These are phyloP conservation scores for Xylaria curta DNA, from an alignment of 495 filamentous ascomycete species.

Conservation along the genomic window DNA sequence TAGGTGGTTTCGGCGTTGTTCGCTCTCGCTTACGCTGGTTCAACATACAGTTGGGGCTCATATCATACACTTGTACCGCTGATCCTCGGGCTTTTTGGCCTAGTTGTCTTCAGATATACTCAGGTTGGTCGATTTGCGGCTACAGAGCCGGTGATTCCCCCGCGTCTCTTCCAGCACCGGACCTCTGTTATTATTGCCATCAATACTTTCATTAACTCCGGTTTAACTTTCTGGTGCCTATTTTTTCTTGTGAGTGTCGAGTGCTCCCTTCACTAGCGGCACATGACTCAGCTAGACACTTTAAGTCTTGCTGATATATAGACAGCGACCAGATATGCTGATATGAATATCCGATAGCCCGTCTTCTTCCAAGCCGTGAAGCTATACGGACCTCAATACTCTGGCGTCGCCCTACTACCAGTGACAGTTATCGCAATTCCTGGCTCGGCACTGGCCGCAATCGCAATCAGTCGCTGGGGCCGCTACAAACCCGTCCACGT, in stretches of 20 bases:
- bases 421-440: background rate
- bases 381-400: background rate
- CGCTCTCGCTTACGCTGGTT: background rate
- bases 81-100: background rate
- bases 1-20: background rate
- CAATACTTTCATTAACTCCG: background rate
- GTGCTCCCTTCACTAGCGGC: too few species aligned
- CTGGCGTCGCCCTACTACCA: background rate
- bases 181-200: background rate
- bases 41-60: background rate
- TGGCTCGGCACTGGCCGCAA: background rate
- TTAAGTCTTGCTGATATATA: too few species aligned
- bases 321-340: too few species aligned
- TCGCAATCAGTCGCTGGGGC: background rate
- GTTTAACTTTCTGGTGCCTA: background rate
- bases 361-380: background rate
- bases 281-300: too few species aligned
- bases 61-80: background rate
- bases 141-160: background rate
- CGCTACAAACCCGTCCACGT: background rate
- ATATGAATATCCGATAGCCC: background rate
- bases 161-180: background rate
- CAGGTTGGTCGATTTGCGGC: background rate
- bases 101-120: background rate
- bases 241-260: background rate